A percentile compares a stretch with the other conserved stretches of the same genome.
Conservation (phyloP, 2,329 filamentous ascomycete species). For the Escovopsis sp. region DNA sequence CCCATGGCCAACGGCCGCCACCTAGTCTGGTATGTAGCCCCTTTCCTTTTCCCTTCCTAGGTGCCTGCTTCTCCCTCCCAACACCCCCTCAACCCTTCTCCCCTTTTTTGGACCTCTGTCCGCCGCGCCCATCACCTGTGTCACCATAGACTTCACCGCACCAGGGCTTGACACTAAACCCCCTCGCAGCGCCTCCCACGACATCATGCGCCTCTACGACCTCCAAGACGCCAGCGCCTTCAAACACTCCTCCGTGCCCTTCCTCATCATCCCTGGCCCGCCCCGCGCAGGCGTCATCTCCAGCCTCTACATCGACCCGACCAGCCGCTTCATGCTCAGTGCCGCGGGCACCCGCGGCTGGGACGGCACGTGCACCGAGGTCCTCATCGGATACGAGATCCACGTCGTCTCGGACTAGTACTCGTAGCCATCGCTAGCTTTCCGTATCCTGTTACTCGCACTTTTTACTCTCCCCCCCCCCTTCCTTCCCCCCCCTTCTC, state of each 20-base stretch:
- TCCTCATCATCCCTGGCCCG: conserved; percentile 87
- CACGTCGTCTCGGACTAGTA: conserved; percentile 10
- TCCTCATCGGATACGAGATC: conserved; percentile 90
- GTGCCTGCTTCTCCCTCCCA: not conserved
- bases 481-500: no score
- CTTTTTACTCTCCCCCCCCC: no score
- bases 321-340: conserved; percentile 80
- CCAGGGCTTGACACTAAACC: no score
- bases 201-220: conserved; percentile 88
- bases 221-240: conserved; percentile 48
- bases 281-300: conserved; percentile 74
- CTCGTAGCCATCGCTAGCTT: not conserved
- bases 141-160: no score
- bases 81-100: not conserved
- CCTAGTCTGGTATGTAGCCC: conserved; percentile 50
- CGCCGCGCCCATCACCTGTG: no score
- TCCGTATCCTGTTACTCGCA: not conserved
- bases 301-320: conserved; percentile 72
- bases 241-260: conserved; percentile 72
- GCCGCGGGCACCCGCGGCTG: conserved; percentile 86
- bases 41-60: not conserved
- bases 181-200: conserved; percentile 61
- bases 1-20: conserved; percentile 89
- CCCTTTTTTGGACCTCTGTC: not conserved
- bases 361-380: conserved; percentile 84